Percentiles rank a stretch among this genome's conserved stretches.
Conservation (phyloP, 2,329 filamentous ascomycete species). For the Aureobasidium sp. region DNA sequence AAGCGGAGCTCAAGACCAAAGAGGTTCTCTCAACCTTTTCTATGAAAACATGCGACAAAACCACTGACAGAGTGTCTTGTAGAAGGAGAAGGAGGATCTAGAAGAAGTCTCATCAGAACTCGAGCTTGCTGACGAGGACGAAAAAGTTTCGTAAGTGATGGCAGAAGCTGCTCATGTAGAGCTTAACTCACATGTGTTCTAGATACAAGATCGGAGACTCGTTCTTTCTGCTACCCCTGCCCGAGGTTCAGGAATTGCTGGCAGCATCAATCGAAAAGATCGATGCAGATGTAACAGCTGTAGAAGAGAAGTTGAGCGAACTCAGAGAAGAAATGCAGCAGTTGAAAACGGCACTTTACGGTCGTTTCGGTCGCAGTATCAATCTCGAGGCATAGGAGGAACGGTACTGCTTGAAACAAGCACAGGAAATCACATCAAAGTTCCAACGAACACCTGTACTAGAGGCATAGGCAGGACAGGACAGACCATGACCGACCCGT, state of each 20-base stretch:
- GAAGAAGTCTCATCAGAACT: constrained; percentile 87
- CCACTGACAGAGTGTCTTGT: constrained; percentile 4
- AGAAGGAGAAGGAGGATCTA: constrained; percentile 98
- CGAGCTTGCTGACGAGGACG: constrained; percentile 91
- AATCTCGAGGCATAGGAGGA: constrained; percentile 75
- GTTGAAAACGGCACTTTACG: constrained; percentile 87
- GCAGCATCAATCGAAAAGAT: constrained; percentile 60
- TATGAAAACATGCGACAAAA: too few relatives aligned
- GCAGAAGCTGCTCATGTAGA: not conserved
- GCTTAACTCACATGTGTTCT: constrained; percentile 6
- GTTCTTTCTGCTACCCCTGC: constrained; percentile 77
- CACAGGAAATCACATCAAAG: not conserved
- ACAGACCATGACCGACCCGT: not conserved
- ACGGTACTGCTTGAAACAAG: not conserved
- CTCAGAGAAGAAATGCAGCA: constrained; percentile 80
- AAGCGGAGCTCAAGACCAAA: constrained; percentile 73
- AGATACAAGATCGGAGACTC: constrained; percentile 97
- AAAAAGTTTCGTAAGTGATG: constrained; percentile 69
- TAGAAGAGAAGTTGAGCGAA: constrained; percentile 67
- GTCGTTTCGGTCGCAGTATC: constrained; percentile 91
- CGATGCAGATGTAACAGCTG: constrained; percentile 62
- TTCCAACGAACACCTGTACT: not conserved
- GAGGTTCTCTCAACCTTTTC: constrained; percentile 44
- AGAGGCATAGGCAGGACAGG: not conserved
- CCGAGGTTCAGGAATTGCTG: constrained; percentile 81